Conservation (phyloP, 1,284 basidiomycete species). For the Meira miltonrushii region DNA sequence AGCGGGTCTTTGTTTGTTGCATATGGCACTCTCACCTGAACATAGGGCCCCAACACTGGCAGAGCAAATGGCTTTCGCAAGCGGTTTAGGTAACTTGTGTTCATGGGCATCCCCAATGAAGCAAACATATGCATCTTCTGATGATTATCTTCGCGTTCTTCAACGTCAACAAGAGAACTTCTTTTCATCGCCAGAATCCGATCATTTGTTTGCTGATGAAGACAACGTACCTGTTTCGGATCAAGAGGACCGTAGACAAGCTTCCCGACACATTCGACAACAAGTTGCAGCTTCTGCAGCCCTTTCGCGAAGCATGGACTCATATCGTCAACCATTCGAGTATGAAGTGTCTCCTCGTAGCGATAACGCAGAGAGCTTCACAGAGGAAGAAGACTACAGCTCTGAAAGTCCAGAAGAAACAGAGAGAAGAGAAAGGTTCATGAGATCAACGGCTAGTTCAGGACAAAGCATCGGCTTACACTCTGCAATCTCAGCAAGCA, state of each 20-base stretch:
- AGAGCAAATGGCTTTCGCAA: conserved; percentile 19
- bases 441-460: background rate
- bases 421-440: background rate
- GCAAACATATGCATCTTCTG: conserved; percentile 1
- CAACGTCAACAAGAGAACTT: conserved; percentile 1
- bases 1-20: background rate
- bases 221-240: background rate
- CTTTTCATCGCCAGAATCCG: background rate
- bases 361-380: background rate
- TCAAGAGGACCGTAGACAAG: background rate
- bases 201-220: background rate
- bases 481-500: conserved; percentile 6
- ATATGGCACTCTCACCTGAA: conserved; percentile 10
- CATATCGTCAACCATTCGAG: background rate
- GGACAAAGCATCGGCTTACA: background rate
- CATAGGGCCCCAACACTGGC: conserved; percentile 14
- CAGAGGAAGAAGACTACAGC: background rate
- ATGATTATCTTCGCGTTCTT: background rate
- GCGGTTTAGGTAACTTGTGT: conserved; percentile 13
- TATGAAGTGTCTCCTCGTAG: background rate
- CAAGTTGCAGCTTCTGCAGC: too few relatives aligned
- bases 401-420: background rate
- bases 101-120: conserved; percentile 7
- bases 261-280: background rate
- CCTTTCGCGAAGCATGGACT: background rate